phyloP scores from a whole-genome alignment of 129 eudicot species.

The Centella asiatica region DNA sequence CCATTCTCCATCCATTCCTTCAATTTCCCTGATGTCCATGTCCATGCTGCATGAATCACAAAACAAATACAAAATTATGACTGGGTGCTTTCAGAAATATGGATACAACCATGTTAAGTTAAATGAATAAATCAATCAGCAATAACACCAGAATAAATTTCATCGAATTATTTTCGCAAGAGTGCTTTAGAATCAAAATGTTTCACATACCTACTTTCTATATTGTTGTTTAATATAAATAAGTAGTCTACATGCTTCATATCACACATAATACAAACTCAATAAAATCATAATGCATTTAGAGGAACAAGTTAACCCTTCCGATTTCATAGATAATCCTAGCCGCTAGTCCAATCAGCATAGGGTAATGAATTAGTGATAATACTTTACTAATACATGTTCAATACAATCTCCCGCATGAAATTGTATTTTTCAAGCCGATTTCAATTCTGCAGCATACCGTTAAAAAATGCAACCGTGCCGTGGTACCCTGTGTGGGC shows the following conservation, averaged over 20 bases:
- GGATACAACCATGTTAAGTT: neutral
- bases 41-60: constrained; percentile 50
- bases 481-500: constrained; percentile 33
- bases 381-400: neutral
- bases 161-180: too few species aligned
- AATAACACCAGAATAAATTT: too few species aligned
- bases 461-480: neutral
- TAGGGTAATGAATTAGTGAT: neutral
- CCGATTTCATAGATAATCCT: too few species aligned
- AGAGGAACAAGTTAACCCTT: neutral
- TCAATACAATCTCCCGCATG: neutral
- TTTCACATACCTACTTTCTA: too few species aligned
- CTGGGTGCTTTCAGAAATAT: neutral
- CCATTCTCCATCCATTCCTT: constrained; percentile 71
- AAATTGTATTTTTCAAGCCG: neutral
- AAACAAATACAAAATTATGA: neutral
- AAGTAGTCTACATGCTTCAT: too few species aligned
- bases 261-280: too few species aligned
- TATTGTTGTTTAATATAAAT: too few species aligned
- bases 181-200: too few species aligned
- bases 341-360: neutral
- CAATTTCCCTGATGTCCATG: constrained; percentile 64
- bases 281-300: too few species aligned
- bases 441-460: neutral
- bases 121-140: neutral